Base-by-base conservation (phyloP, 1,284 basidiomycete genomes). In the Marasmius tenuissimus region DNA sequence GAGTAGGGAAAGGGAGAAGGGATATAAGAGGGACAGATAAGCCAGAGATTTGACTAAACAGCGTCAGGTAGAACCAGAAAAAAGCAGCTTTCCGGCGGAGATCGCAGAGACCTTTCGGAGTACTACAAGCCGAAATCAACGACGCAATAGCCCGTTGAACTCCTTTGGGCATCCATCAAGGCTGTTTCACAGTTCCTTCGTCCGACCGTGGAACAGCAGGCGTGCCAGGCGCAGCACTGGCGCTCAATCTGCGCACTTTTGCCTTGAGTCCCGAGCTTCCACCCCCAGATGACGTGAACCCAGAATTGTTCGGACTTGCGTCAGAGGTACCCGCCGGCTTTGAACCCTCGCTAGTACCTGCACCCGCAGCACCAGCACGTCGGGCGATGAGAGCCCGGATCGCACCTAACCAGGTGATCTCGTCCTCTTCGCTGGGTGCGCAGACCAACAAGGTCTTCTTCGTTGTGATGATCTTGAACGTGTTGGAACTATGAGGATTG, bases 391-490 rank as follows among this genome's bases (percentile, higher is more conserved):
- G 81, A 66, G 95, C 95, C 59, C 94, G 89, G 52, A 99, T 86
- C 9, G 96, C 95, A 51, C 94, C 94, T 48, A 99, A 81, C 97
- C 97, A 99, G 73, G 93, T 93, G 76, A 99, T 97, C 78, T 99
- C 97, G 69, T 99, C 97, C 69, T 98, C 97, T 75, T 99, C 97
- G 61, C 86, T 91, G 3, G 97, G 97, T 10, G 97, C 97, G 70
- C 96, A 98, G 20, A 98, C 81, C 61, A 98, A 76, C 65, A 94
- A 83, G 22, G 92, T 91, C 60, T 95, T 86, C 75, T 97, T 96
- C 62, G 95, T 96, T 37, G 96, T 98, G 68, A 99, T 92, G 64
- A 99, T 92, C 78, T 97, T 95, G 86, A 99, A 98, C 57, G 92
- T 93, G 72, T 85, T 80, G 8, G 77, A 71, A 38, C 72, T 75